Base-by-base conservation (phyloP, 139 green algal genomes). In the Medakamo hakoo region DNA sequence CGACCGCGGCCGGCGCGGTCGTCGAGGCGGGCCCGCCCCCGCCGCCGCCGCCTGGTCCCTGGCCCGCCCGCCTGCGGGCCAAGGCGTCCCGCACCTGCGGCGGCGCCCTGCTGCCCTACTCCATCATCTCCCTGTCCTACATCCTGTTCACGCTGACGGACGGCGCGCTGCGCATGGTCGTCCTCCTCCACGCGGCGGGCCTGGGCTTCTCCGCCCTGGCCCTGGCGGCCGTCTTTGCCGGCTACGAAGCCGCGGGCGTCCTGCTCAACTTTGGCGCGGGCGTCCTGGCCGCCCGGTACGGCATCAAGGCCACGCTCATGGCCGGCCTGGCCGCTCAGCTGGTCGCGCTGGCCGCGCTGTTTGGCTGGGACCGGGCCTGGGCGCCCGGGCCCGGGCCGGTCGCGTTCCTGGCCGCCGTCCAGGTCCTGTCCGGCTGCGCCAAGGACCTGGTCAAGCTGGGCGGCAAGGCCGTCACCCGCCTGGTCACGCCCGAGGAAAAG, bases 371-470 rank as follows among this genome's bases (percentile, higher is more conserved):
- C 14, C n/a, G 1, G 3, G 23, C 4, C 21, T 27, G 27, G 18
- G 26, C 27, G 27, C 58, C 63, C 58, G 25, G 59, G 23, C 25
- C 49, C 23, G 73, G 48, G 63, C 78, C 76, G 27, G 90, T 92
- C 57, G 22, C 87, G 2, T 90, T 82, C 57, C 82, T 90, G 21
- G 88, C 78, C 0, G 68, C 75, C 24, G 52, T 62, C 1, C 85
- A 93, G 72, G 76, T 86, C 68, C 65, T 90, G 61, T 88, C 76
- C 58, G 87, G 87, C 31, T 66, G 93, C 1, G 85, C 87, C 28
- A 94, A 94, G 67, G 87, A 94, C 69, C 73, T 94, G 22, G 89
- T 82, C 24, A 94, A 94, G 78, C 73, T 94, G 16, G 87, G 86
- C 0, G 85, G 86, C 28, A 93, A 93, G 74, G 88, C 85, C 0